A percentile compares a stretch with the other conserved stretches of the same genome.
Evolutionary conservation across 2,329 filamentous ascomycete species (phyloP).

Genomic region (Alternaria dauci): DNA sequence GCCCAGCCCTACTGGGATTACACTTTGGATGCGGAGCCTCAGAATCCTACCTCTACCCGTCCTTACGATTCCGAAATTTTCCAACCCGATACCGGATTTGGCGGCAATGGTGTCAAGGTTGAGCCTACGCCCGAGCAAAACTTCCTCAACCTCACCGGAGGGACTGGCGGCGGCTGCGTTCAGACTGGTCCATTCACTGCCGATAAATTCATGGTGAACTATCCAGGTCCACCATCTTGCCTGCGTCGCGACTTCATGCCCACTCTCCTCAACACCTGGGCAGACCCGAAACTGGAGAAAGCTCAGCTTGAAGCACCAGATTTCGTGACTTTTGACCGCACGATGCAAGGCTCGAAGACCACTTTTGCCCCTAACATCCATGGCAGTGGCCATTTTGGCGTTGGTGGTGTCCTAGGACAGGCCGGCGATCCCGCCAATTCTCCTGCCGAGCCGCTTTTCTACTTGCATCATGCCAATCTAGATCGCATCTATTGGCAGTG

Average conservation of each 20-base stretch:
- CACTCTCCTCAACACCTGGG: background rate
- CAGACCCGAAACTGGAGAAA: background rate
- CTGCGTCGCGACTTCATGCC: background rate
- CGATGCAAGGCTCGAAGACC: background rate
- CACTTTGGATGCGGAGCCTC: background rate
- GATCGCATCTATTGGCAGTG: background rate
- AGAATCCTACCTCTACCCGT: too few species aligned
- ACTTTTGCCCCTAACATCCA: background rate
- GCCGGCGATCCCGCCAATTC: background rate
- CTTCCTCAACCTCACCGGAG: background rate
- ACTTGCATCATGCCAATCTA: background rate
- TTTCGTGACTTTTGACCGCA: background rate
- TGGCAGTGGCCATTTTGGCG: background rate
- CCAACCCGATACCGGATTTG: background rate
- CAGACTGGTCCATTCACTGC: background rate
- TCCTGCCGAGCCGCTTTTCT: background rate
- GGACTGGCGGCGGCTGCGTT: background rate
- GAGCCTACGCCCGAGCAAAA: background rate
- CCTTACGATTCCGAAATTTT: too few species aligned
- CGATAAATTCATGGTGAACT: background rate
- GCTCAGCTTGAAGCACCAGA: background rate
- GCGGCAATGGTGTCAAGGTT: background rate
- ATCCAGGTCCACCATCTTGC: background rate
- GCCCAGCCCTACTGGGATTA: conserved; percentile 47
- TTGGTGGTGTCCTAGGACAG: background rate